Evolutionary conservation across 2,329 filamentous ascomycete genomes (phyloP).

Genomic region (Paracamarosporium sp.): DNA sequence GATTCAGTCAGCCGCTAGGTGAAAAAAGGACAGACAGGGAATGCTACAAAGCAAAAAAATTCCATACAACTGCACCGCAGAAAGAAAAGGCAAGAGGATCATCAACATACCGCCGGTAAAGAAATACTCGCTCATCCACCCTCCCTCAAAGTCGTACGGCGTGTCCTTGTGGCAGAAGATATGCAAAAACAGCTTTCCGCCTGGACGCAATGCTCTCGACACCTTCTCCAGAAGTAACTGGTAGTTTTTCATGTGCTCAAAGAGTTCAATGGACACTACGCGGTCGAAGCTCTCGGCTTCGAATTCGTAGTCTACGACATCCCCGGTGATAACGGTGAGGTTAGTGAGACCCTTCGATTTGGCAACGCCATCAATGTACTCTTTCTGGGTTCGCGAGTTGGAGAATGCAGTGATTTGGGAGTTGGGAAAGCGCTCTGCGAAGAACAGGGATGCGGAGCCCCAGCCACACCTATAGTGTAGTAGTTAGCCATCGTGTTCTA

Average conservation of each 20-base stretch:
- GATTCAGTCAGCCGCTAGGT: background rate
- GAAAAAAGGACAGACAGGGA: background rate
- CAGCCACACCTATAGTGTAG: slow-evolving; percentile 64
- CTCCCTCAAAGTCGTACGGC: slow-evolving; percentile 73
- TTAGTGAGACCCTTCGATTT: slow-evolving; percentile 64
- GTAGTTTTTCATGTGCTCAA: slow-evolving; percentile 82
- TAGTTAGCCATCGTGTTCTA: slow-evolving; percentile 12
- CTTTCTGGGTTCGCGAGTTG: slow-evolving; percentile 72
- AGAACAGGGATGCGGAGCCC: slow-evolving; percentile 70
- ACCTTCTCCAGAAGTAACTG: slow-evolving; percentile 71
- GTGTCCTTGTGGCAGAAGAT: slow-evolving; percentile 70
- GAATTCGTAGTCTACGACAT: slow-evolving; percentile 72
- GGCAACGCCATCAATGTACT: slow-evolving; percentile 69
- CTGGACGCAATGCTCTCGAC: slow-evolving; percentile 63
- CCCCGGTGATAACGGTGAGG: slow-evolving; percentile 68
- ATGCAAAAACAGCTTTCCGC: slow-evolving; percentile 73
- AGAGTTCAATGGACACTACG: slow-evolving; percentile 73
- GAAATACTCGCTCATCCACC: slow-evolving; percentile 78
- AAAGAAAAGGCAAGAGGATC: background rate
- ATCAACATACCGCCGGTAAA: slow-evolving; percentile 69
- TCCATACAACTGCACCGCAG: no score
- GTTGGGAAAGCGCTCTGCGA: slow-evolving; percentile 69
- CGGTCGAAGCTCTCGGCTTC: slow-evolving; percentile 65
- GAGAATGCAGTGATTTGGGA: slow-evolving; percentile 71
- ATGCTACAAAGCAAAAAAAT: no score